A percentile compares a stretch with the other conserved stretches of the same genome.
phyloP scores from a whole-genome alignment of 306 rosid species.

The Cucurbita pepo region DNA sequence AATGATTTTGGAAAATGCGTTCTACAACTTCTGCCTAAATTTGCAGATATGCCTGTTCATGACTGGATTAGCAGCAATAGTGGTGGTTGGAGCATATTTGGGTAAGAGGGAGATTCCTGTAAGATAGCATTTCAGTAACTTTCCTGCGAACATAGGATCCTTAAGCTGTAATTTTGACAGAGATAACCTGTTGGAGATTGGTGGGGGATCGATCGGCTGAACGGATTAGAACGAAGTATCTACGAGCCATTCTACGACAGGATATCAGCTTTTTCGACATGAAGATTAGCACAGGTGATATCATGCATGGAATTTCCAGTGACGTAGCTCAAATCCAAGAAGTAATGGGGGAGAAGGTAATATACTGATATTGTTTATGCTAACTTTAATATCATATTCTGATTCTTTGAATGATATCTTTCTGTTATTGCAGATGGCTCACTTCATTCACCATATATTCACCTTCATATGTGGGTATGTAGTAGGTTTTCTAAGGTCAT shows the following conservation, averaged over 20 bases:
- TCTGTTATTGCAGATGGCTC: constrained; percentile 65
- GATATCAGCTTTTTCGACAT: constrained; percentile 61
- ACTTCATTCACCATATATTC: constrained; percentile 53
- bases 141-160: background rate
- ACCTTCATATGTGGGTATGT: constrained; percentile 73
- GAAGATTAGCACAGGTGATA: constrained; percentile 47
- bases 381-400: background rate
- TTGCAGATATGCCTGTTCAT: constrained; percentile 57
- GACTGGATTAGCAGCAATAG: constrained; percentile 54
- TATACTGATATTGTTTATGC: background rate
- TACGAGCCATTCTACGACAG: constrained; percentile 65
- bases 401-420: background rate
- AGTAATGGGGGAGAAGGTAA: constrained; percentile 96
- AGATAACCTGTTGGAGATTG: constrained; percentile 86
- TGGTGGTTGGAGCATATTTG: constrained; percentile 68
- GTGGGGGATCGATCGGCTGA: constrained; percentile 83
- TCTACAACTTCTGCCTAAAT: constrained; percentile 1
- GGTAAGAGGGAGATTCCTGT: constrained; percentile 29
- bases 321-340: constrained; percentile 93
- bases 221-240: constrained; percentile 57
- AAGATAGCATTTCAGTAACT: background rate
- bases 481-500: constrained; percentile 66
- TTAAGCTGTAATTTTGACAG: constrained; percentile 29
- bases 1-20: background rate
- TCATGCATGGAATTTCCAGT: constrained; percentile 90